phyloP scores from a whole-genome alignment of 164 flowering plant species.

The Chloranthus sessilifolius region DNA sequence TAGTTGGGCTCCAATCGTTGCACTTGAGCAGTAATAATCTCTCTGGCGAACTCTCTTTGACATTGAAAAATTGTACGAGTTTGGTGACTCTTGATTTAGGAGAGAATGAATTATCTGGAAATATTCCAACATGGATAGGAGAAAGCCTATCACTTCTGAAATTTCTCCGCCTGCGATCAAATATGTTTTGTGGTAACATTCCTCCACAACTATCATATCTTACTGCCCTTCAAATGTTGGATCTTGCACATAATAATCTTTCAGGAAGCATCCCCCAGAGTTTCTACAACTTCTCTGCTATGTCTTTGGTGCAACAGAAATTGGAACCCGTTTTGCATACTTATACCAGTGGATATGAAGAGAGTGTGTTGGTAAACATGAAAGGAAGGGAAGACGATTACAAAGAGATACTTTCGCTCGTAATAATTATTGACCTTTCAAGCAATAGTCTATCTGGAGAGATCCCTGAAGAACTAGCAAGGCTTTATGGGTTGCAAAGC shows the following conservation, averaged over 20 bases:
- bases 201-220: no score
- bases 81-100: no score
- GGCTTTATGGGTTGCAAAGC: no score
- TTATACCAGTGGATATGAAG: no score
- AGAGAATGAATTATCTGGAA: no score
- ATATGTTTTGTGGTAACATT: conserved; percentile 24
- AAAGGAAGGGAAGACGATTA: conserved; percentile 16
- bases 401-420: no score
- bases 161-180: conserved; percentile 27
- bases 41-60: conserved; percentile 29
- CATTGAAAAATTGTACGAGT: conserved; percentile 30
- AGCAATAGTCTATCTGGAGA: no score
- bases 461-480: no score
- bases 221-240: conserved; percentile 29
- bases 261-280: conserved; percentile 32
- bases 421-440: conserved; percentile 32
- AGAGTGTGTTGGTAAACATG: conserved; percentile 17
- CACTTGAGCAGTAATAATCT: no score
- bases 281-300: conserved; percentile 15
- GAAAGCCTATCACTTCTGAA: no score
- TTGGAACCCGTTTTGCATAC: no score
- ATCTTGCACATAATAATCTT: conserved; percentile 34
- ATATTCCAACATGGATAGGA: no score
- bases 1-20: conserved; percentile 28
- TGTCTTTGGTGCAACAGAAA: conserved; percentile 23